phyloP scores from a whole-genome alignment of 2,329 filamentous ascomycete species.

The Xylaria digitata region DNA sequence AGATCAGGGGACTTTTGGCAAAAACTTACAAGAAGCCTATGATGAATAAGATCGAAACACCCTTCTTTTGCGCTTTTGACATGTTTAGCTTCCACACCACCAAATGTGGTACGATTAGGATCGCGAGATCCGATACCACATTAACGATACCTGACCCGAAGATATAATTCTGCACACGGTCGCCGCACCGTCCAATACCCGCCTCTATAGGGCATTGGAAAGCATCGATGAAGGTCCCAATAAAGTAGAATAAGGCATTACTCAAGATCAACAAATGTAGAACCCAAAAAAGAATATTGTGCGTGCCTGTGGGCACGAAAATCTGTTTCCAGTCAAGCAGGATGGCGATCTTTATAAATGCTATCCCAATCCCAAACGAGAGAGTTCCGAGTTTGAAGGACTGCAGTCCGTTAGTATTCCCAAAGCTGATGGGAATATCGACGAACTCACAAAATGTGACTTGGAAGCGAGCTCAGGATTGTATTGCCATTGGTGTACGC shows the following conservation, averaged over 20 bases:
- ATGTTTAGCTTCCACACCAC: conserved; percentile 33
- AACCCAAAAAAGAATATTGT: conserved; percentile 23
- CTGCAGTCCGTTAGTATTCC: background rate
- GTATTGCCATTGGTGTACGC: conserved; percentile 24
- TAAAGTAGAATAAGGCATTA: conserved; percentile 31
- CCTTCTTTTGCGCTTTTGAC: conserved; percentile 24
- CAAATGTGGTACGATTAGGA: conserved; percentile 30
- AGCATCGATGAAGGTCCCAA: conserved; percentile 24
- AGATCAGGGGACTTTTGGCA: background rate
- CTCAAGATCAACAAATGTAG: conserved; percentile 16
- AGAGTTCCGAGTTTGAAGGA: conserved; percentile 20
- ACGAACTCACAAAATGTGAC: conserved; percentile 27
- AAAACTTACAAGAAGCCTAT: conserved; percentile 32
- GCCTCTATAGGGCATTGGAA: conserved; percentile 19
- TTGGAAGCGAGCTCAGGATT: conserved; percentile 14
- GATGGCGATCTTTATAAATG: conserved; percentile 27
- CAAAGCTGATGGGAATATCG: background rate
- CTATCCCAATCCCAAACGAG: conserved; percentile 21
- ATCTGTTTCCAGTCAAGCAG: conserved; percentile 26
- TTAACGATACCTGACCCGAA: conserved; percentile 29
- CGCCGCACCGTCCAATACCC: conserved; percentile 1
- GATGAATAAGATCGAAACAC: conserved; percentile 30
- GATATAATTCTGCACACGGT: conserved; percentile 19
- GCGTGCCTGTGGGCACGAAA: conserved; percentile 22
- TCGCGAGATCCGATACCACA: conserved; percentile 30